phyloP scores from a whole-genome alignment of 164 flowering plant species.

The Stephania yunnanensis region DNA sequence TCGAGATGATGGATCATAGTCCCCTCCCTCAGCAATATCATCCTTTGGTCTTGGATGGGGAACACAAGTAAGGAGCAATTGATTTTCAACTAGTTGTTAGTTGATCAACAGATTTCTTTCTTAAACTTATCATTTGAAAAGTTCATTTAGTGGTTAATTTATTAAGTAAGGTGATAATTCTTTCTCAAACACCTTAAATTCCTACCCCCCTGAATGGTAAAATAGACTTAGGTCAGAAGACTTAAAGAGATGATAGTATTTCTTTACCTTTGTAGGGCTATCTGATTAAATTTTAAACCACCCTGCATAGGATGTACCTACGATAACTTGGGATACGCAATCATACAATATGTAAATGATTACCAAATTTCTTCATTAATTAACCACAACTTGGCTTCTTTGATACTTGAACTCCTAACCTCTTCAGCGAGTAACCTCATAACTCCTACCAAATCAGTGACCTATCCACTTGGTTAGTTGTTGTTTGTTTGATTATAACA shows the following conservation, averaged over 20 bases:
- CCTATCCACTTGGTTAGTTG: too few species aligned
- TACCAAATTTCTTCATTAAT: too few species aligned
- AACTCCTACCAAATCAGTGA: too few species aligned
- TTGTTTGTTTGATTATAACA: too few species aligned
- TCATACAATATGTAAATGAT: too few species aligned
- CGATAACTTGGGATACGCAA: too few species aligned
- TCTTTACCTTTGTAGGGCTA: not conserved
- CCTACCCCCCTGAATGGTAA: not conserved
- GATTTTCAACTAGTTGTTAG: not conserved
- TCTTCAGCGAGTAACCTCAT: too few species aligned
- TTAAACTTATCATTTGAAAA: constrained; percentile 7
- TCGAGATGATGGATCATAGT: constrained; percentile 96
- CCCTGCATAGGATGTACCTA: too few species aligned
- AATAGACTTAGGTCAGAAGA: not conserved
- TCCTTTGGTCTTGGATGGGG: constrained; percentile 96
- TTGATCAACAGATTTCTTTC: not conserved
- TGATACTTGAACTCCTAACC: too few species aligned
- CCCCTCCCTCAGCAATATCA: constrained; percentile 91
- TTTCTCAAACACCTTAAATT: not conserved
- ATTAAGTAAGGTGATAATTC: not conserved
- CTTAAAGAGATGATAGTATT: not conserved
- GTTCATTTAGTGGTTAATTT: not conserved
- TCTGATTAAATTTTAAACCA: not conserved
- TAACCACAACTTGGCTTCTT: too few species aligned
- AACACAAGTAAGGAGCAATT: constrained; percentile 57